These are phyloP conservation scores for Calendula officinalis DNA, from an alignment of 129 eudicot species.

Conservation along the genomic window DNA sequence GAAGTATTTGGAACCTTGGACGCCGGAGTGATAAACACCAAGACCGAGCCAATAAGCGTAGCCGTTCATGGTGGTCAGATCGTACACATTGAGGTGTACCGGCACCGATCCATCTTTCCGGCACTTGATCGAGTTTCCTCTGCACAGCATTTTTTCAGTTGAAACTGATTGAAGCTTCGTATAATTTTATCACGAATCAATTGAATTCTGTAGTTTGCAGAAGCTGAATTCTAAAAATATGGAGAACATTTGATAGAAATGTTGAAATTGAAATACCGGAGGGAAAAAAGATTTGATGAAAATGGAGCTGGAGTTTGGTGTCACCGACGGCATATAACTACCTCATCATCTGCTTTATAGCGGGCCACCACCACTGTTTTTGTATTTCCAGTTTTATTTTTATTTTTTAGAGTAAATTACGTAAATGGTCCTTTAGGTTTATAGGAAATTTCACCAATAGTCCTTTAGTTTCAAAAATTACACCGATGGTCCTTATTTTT, in stretches of 20 bases:
- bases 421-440: too few relatives aligned
- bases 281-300: neutral
- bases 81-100: conserved; percentile 76
- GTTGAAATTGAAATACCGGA: conserved; percentile 2
- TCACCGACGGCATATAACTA: conserved; percentile 41
- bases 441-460: too few relatives aligned
- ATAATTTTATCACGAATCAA: neutral
- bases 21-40: conserved; percentile 90
- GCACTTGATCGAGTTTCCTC: conserved; percentile 46
- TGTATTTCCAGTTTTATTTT: too few relatives aligned
- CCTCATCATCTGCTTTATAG: conserved; percentile 42
- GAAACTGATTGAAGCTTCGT: conserved; percentile 12
- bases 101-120: conserved; percentile 59
- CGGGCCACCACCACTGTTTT: conserved; percentile 37
- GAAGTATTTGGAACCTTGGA: conserved; percentile 51
- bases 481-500: too few relatives aligned
- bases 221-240: neutral
- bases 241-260: conserved; percentile 9
- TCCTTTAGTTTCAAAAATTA: too few relatives aligned
- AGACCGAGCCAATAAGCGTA: conserved; percentile 94
- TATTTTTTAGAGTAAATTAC: too few relatives aligned
- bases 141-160: conserved; percentile 55
- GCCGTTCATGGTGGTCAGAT: conserved; percentile 76
- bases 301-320: conserved; percentile 17
- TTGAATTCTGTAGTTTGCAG: neutral